Evolutionary conservation across 331 rosid genomes (phyloP).

Genomic region (Saraca asoca): DNA sequence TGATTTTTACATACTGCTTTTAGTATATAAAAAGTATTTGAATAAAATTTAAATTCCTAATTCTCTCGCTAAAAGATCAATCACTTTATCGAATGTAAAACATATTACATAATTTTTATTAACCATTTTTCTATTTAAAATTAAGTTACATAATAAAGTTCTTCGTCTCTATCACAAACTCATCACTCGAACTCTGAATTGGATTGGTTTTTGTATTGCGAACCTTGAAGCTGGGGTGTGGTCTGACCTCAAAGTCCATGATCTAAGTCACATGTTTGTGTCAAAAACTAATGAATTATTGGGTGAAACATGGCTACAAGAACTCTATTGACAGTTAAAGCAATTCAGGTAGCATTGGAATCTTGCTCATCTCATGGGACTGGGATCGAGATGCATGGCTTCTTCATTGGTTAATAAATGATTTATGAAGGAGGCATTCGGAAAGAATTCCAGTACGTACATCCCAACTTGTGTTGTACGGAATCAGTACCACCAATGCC

Average conservation of each 20-base stretch:
- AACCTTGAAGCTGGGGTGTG: no score
- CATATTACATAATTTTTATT: no score
- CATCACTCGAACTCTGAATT: no score
- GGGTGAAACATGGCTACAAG: constrained; percentile 12
- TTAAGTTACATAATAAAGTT: constrained; percentile 4
- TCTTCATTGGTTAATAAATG: constrained; percentile 35
- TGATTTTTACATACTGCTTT: no score
- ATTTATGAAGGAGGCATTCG: constrained; percentile 36
- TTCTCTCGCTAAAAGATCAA: no score
- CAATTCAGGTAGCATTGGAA: constrained; percentile 1
- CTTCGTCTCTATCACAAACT: background rate
- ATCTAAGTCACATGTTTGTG: background rate
- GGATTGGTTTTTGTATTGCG: no score
- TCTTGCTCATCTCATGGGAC: background rate
- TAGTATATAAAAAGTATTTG: no score
- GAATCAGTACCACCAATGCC: constrained; percentile 44
- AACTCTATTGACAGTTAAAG: background rate
- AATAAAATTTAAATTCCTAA: no score
- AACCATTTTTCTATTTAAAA: background rate
- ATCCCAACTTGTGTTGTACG: constrained; percentile 47
- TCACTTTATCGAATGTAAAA: no score
- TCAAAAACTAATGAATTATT: background rate
- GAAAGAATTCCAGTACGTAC: constrained; percentile 23
- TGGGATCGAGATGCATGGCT: constrained; percentile 33
- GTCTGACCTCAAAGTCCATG: no score